Evolutionary conservation across 1,284 basidiomycete genomes (phyloP), one percentile per base, ranked within the genome.

Genomic region (Apiotrichum sp.): DNA sequence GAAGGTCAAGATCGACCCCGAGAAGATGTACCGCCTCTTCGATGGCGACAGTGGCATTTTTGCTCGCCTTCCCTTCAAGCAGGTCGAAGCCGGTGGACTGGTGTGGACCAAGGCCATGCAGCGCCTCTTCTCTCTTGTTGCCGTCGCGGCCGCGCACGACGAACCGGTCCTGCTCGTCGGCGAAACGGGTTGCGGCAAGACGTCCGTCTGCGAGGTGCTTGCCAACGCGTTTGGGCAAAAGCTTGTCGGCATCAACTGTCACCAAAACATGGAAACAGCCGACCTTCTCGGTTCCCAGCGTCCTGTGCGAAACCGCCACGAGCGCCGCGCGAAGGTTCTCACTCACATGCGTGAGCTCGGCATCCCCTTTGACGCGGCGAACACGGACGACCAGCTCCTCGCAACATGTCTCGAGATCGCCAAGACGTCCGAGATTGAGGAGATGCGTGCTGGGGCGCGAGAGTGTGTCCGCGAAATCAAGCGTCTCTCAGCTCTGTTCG

Each of bases 231-330:
- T 84, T 32, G 77, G 77, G 35, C 84, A 84, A 64, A 77, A 76
- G 41, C 79, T 99, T 14, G 80, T 87, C 63, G 82, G 84, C 6
- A 83, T 99, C 66, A 98, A 91, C 69, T 98, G 95, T 70, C 96
- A 99, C 74, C 93, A 98, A 74, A 98, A 98, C 71, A 98, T 95
- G n/a, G 96, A 99, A 77, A 96, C 95, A 0, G 91, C 95, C 7
- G 96, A 99, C 74, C 79, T 99, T 41, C 89, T 98, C 49, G 96
- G 96, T 40, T 90, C 92, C 36, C 84, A 98, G 66, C 83, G 96
- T 39, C 96, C 96, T 3, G 78, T 95, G n/a, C 85, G 96, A 31
- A 93, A 93, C 75, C 85, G 89, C 39, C 71, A 77, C 3, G 75
- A 76, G 10, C 67, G 77, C n/a, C 76, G 78, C 29, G 64, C 66